Base-by-base conservation (phyloP, 176 grass and related monocot genomes). In the bread wheat (Triticum aestivum) region DNA sequence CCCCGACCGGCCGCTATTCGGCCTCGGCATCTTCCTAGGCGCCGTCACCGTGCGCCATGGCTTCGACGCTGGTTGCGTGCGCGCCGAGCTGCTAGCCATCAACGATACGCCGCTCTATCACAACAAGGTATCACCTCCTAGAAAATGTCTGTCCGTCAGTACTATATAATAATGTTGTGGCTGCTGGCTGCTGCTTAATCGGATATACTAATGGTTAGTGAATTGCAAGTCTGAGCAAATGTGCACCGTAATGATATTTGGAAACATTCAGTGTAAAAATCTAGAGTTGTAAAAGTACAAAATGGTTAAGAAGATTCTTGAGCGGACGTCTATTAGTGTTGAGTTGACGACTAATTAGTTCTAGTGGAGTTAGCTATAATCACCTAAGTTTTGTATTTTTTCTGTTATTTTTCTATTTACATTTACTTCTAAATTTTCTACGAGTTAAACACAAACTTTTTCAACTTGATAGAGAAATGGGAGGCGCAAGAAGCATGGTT, bases 71-170 rank as follows among this genome's bases (percentile, higher is more conserved):
- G 96, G 96, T 1, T 98, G 96, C 89, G 34, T 15, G 69, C 86
- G 92, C 44, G 92, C 96, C 62, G 90, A 96, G 75, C 88, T 98
- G 54, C 96, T 98, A 38, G 97, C 97, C 61, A 98, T 96, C 69
- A 91, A 98, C 51, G 94, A 98, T 65, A 92, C 90, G n/a, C 87
- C 87, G 61, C 79, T 92, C 69, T 96, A 94, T 82, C 97, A 98
- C 38, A 15, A 67, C 18, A 98, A 96, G 92, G 97, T 98, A 88
- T 44, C 54, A 58, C 54, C 54, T 18, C 54, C 20, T 58, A 58
- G 54, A 58, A 18, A 20, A 7, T 7, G 54, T 73, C n/a, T 15
- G 11, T n/a, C 68, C 11, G 42, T 44, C 24, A 6, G 35, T 39
- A 71, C 39, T 4, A 20, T 41, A 52, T 44, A 52, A 17, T 52